phyloP scores from a whole-genome alignment of 371 early-diverging fungal genomes.

The Saksenaea oblongispora region DNA sequence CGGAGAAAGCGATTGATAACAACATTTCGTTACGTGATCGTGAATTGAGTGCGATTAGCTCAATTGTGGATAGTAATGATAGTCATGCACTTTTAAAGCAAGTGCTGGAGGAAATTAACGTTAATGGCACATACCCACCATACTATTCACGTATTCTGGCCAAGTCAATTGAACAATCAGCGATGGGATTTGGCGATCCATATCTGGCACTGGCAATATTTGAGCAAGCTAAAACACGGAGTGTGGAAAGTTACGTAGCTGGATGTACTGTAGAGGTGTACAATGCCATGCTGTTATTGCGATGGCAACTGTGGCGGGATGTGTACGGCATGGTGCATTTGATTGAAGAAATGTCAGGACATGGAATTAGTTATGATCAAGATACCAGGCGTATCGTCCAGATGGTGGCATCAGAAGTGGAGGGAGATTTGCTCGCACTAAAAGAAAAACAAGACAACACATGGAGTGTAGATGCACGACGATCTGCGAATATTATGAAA shows the following conservation, averaged over 20 bases:
- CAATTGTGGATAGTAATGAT: slow-evolving; percentile 10
- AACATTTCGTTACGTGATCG: slow-evolving; percentile 4
- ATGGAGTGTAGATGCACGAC: slow-evolving; percentile 41
- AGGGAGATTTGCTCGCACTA: slow-evolving; percentile 15
- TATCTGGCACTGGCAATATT: slow-evolving; percentile 49
- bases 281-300: slow-evolving; percentile 31
- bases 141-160: slow-evolving; percentile 35
- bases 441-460: slow-evolving; percentile 9
- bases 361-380: slow-evolving; percentile 34
- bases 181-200: slow-evolving; percentile 31
- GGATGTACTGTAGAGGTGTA: slow-evolving; percentile 47
- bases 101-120: slow-evolving; percentile 13
- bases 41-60: slow-evolving; percentile 11
- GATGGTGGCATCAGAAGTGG: slow-evolving; percentile 23
- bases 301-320: slow-evolving; percentile 42
- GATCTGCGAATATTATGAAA: slow-evolving; percentile 35
- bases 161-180: slow-evolving; percentile 36
- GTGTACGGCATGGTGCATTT: slow-evolving; percentile 40
- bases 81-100: slow-evolving; percentile 12
- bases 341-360: slow-evolving; percentile 44
- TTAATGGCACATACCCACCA: slow-evolving; percentile 19
- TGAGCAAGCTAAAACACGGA: slow-evolving; percentile 39
- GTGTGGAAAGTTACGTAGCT: slow-evolving; percentile 37
- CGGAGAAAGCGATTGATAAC: background rate
- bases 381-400: slow-evolving; percentile 29